Base-by-base conservation (phyloP, 345 rosid species). In the Rhodomyrtus tomentosa region DNA sequence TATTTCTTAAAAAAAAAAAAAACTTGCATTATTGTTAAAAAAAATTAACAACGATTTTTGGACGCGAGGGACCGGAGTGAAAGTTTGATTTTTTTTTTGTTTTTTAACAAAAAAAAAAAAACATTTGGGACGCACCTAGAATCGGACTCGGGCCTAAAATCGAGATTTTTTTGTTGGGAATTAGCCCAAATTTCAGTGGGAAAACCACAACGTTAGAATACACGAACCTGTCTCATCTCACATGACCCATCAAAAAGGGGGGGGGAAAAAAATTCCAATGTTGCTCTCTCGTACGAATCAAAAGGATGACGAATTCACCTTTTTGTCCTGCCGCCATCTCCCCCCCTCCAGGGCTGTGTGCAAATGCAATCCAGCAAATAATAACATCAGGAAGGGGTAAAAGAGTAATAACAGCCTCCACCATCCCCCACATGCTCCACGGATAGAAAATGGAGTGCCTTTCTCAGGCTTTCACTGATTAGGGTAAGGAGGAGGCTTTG, bases 311-410 rank as follows among this genome's bases (percentile, higher is more conserved):
- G 74, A 59, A 62, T 29, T 62, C 74, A 0, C 40, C 40, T 29
- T 4, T 62, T 62, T 62, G 74, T 38, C 42, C 42, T 15, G 40
- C 42, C 40, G 5, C 22, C 73, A 5, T 29, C 2, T 5, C 74
- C 0, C 21, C 38, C n/a, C n/a, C 0, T 15, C 3, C 22, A 7
- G 7, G 11, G 42, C 42, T 21, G 5, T 0, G 22, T 62, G 74
- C 74, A 29, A 29, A 29, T 62, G 11, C 22, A 3, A 29, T 62
- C 22, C 22, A 3, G 74, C 11, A 62, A 62, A 16, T 7, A 62
- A 7, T 18, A 3, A 22, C 40, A 68, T 32, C 45, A 32, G 25
- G 0, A 10, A 68, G 76, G 76, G 76, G 45, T 6, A 18, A 36
- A 68, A 68, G 45, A 68, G 76, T 68, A 32, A 68, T 68, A 29